Evolutionary conservation across 345 rosid species (phyloP), one percentile per base, ranked within the genome.

Genomic region (Cardamine chenopodiifolia): DNA sequence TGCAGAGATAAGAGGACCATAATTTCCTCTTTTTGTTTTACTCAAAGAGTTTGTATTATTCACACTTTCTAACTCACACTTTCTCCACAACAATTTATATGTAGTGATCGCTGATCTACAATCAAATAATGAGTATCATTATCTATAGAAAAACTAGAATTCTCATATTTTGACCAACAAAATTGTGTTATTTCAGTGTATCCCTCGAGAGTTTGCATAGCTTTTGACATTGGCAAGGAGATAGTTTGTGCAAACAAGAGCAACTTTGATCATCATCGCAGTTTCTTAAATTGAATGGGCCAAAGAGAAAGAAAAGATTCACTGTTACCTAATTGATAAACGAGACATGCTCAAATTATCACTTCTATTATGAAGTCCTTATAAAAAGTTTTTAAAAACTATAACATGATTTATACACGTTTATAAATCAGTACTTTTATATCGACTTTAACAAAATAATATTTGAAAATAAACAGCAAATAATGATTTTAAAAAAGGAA

Each of bases 1-100:
- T 3, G 93, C 93, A 42, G 93, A 90, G 72, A 87, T 77, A 34
- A 89, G 72, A 74, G 96, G 88, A 47, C 92, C 90, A 58, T 86
- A 85, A 26, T 72, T 55, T 59, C 92, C 86, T 61, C 73, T 76
- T 0, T 0, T 10, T 1, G 92, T 50, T 52, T 39, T 25, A 8
- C 39, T 34, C 2, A 25, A 62, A 3, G 62, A 62, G 50, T 26
- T 68, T 4, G 4, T 59, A 9, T 50, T 23, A 8, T 1, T 22
- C 34, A 76, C 35, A 63, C 1, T 15, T 62, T 56, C 54, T 63
- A n/a, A n/a, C n/a, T n/a, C n/a, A n/a, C n/a, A 63, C 1, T 15
- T 62, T 56, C 54, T 63, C 80, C 80, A 42, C 80, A 76, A 62
- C 80, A 76, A 34, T 76, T 76, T 23, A 76, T 63, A 63, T 76